Percentiles rank a stretch among this genome's conserved stretches.
Conservation (phyloP, 495 filamentous ascomycete species). For the Daldinia childiae region DNA sequence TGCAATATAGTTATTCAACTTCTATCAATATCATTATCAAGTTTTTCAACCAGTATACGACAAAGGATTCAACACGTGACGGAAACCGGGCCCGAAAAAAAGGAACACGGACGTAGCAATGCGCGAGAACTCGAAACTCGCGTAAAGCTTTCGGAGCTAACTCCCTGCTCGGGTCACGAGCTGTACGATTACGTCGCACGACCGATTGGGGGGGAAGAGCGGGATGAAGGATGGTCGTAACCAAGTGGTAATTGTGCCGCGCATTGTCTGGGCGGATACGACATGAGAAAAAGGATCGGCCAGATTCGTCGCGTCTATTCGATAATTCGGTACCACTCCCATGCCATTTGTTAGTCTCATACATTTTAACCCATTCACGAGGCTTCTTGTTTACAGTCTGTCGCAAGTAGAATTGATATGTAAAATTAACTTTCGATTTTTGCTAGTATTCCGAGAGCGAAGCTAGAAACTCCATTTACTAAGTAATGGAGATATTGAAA, state of each 20-base stretch:
- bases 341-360: not conserved
- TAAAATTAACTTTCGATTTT: not conserved
- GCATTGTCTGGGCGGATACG: slow-evolving; percentile 1
- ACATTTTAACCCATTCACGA: too few relatives aligned
- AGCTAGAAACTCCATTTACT: not conserved
- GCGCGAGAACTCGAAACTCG: not conserved
- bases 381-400: not conserved
- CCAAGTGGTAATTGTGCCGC: not conserved
- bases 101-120: not conserved
- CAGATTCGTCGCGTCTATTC: not conserved
- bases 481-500: not conserved
- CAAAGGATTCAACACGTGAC: not conserved
- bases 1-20: not conserved
- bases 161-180: not conserved
- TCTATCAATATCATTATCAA: not conserved
- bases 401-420: not conserved
- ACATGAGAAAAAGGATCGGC: not conserved
- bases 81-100: not conserved
- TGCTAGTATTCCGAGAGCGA: not conserved
- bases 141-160: not conserved
- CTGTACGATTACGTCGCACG: slow-evolving; percentile 1
- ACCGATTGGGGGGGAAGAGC: not conserved
- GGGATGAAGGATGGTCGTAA: not conserved
- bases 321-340: not conserved
- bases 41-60: not conserved